Evolutionary conservation across 352 stramenopile genomes (phyloP).

Genomic region (Phytophthora quininea): DNA sequence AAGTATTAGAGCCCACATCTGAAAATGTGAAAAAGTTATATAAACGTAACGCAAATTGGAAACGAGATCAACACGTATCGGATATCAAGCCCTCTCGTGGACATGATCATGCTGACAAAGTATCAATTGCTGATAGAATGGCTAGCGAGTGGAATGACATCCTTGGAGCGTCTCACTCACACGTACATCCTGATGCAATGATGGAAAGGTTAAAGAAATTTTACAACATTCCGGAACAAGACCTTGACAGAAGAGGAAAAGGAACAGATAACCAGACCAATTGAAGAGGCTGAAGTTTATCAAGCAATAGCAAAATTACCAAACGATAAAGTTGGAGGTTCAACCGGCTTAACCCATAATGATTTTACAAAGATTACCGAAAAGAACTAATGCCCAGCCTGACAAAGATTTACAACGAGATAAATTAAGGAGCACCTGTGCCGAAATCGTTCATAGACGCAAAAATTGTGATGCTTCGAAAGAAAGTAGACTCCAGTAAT

Average conservation of each 20-base stretch:
- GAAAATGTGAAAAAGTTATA: constrained; percentile 8
- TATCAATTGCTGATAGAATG: constrained; percentile 4
- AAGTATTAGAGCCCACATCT: not conserved
- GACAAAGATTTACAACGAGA: too few relatives aligned
- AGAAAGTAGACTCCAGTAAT: constrained; percentile 8
- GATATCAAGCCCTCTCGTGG: not conserved
- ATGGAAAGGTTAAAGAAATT: not conserved
- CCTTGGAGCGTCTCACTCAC: not conserved
- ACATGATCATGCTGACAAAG: not conserved
- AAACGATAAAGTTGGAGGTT: constrained; percentile 1
- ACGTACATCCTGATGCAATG: not conserved
- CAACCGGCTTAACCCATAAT: constrained; percentile 5
- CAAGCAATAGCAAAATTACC: not conserved
- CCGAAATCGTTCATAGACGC: not conserved
- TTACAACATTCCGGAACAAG: not conserved
- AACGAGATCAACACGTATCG: constrained; percentile 2
- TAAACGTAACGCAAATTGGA: constrained; percentile 1
- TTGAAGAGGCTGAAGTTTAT: not conserved
- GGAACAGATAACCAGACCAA: not conserved
- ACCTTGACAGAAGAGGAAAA: not conserved
- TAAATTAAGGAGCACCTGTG: not conserved
- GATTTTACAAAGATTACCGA: constrained; percentile 17
- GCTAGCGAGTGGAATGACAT: constrained; percentile 7
- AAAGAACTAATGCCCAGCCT: constrained; percentile 3
- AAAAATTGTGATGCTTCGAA: not conserved